phyloP scores from a whole-genome alignment of 805 yeast genomes.

The Candida bentonensis region DNA sequence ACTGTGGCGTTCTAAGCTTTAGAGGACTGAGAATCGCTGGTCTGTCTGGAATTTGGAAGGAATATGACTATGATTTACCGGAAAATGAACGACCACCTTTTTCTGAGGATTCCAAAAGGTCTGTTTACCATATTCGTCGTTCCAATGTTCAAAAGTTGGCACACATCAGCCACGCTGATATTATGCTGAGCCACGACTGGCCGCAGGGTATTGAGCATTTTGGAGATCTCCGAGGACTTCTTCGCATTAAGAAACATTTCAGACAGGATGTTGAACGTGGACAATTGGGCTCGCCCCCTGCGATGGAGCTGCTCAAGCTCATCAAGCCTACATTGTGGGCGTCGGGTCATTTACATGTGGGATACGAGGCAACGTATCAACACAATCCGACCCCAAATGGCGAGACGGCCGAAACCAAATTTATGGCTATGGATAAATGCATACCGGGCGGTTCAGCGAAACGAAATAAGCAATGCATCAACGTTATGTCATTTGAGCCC shows the following conservation, averaged over 20 bases:
- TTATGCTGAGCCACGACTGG: slow-evolving; percentile 86
- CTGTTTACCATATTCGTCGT: slow-evolving; percentile 63
- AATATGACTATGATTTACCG: slow-evolving; percentile 30
- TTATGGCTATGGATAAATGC: slow-evolving; percentile 79
- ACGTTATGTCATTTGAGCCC: not conserved
- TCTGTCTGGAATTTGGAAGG: slow-evolving; percentile 68
- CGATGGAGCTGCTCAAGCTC: slow-evolving; percentile 35
- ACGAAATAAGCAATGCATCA: not conserved
- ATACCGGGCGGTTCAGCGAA: slow-evolving; percentile 32
- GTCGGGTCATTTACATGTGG: slow-evolving; percentile 78
- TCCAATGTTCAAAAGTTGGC: slow-evolving; percentile 41
- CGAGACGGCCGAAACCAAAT: slow-evolving; percentile 27
- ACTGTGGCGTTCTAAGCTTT: slow-evolving; percentile 57
- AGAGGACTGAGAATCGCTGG: slow-evolving; percentile 71
- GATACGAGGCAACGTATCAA: slow-evolving; percentile 42
- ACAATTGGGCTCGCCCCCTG: slow-evolving; percentile 60
- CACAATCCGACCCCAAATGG: slow-evolving; percentile 19
- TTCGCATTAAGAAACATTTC: slow-evolving; percentile 55
- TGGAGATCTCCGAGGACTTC: slow-evolving; percentile 42
- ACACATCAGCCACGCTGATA: slow-evolving; percentile 23
- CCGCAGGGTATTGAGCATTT: slow-evolving; percentile 60
- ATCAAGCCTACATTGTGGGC: slow-evolving; percentile 67
- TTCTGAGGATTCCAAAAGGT: slow-evolving; percentile 30
- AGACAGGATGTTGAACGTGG: slow-evolving; percentile 43
- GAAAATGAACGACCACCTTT: slow-evolving; percentile 37